Base-by-base conservation (phyloP, 2,329 filamentous ascomycete genomes). In the Aspergillus uvarum region DNA sequence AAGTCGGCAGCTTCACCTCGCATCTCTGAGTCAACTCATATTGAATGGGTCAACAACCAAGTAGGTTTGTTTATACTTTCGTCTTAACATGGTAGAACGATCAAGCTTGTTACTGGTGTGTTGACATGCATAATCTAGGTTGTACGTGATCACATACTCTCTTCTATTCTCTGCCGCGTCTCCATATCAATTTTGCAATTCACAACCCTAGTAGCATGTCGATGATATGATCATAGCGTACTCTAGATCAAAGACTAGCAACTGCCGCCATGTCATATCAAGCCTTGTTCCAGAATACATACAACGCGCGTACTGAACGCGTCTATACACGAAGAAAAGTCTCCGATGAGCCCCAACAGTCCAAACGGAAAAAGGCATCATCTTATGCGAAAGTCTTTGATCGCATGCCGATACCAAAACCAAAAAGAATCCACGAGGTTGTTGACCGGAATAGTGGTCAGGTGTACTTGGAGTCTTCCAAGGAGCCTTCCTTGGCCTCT, bases 401-500 rank as follows among this genome's bases (percentile, higher is more conserved):
- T 19, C n/a, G 19, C 24, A 26, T 5, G 14, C 22, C 14, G 8
- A 10, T 47, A 47, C 24, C 32, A 16, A 35, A n/a, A 26, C 19
- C n/a, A 42, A 47, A 47, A 19, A 60, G 48, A 49, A n/a, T 29
- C 24, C 14, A 47, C 16, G 31, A 29, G 12, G 51, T 51, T 8
- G 7, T 66, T 6, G 60, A 65, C 50, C 49, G 57, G 3, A 26
- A n/a, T 14, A 61, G 48, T 24, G 65, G 66, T 47, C 65, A 65
- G 21, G 59, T 61, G 16, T 68, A 66, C 51, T 51, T 54, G 4
- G 61, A 68, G 32, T 53, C 21, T 6, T 51, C 47, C n/a, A 59
- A 54, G 3, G 22, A 42, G 1, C 58, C 56, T 1, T 35, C 56
- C 10, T 22, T n/a, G 44, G 56, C 51, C 44, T 59, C 54, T 60